Conservation (phyloP, 225 moss, liverwort and hornwort species). For the Rhytidiadelphus loreus region DNA sequence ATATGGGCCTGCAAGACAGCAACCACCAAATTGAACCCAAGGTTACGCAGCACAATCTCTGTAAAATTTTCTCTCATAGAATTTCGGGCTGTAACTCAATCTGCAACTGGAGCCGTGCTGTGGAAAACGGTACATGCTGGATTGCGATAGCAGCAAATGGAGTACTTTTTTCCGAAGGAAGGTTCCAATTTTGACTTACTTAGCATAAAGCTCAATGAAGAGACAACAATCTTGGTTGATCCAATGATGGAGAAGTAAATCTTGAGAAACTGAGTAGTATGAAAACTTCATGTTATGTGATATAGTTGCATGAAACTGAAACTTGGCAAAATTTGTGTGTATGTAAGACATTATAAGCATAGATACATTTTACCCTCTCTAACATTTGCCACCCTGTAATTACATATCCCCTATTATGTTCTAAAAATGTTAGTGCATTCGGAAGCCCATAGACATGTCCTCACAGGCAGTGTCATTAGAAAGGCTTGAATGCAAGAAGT, state of each 20-base stretch:
- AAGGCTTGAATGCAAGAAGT: background rate
- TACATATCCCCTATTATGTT: too few relatives aligned
- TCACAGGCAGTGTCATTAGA: background rate
- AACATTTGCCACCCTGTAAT: background rate
- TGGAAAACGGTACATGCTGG: background rate
- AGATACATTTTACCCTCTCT: background rate
- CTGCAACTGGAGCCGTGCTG: background rate
- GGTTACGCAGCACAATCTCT: background rate
- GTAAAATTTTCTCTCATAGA: background rate
- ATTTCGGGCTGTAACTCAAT: background rate
- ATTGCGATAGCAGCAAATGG: background rate
- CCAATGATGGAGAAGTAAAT: background rate
- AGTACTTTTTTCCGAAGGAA: too few relatives aligned
- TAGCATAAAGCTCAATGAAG: background rate
- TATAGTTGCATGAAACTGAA: background rate
- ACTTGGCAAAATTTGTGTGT: background rate
- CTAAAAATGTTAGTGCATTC: background rate
- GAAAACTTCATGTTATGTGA: background rate
- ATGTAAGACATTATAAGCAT: background rate
- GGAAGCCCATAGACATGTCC: background rate
- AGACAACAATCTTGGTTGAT: background rate
- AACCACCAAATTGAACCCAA: background rate
- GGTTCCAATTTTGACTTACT: background rate
- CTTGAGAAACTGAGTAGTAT: background rate
- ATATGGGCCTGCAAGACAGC: conserved; percentile 10